phyloP scores from a whole-genome alignment of 768 basidiomycete species.

The Kwoniella bestiolae region DNA sequence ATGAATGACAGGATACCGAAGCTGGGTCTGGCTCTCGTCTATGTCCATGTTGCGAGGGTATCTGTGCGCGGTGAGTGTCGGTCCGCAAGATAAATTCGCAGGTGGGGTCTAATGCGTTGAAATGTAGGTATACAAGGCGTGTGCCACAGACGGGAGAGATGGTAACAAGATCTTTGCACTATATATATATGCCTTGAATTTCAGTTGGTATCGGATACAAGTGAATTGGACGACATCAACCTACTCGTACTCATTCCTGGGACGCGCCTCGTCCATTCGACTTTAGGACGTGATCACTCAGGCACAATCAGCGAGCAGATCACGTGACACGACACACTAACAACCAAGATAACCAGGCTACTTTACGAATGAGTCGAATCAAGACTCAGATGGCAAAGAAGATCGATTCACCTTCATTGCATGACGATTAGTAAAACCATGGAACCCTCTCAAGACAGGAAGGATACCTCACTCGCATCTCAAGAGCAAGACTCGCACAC shows the following conservation, averaged over 20 bases:
- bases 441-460: no score
- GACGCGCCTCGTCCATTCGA: no score
- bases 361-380: no score
- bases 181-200: no score
- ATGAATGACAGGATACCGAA: constrained; percentile 39
- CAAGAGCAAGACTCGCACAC: no score
- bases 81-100: not conserved
- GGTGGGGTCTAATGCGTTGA: not conserved
- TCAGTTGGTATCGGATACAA: no score
- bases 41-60: constrained; percentile 17
- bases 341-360: not conserved
- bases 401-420: no score
- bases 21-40: constrained; percentile 7
- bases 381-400: no score
- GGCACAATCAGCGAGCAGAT: not conserved
- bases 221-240: not conserved
- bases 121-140: no score
- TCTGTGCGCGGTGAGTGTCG: not conserved
- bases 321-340: not conserved
- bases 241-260: not conserved
- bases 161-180: no score
- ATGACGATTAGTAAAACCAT: no score
- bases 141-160: not conserved
- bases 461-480: no score
- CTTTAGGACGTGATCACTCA: not conserved